Conservation (phyloP, 2,329 filamentous ascomycete species). For the Trichocomaceae sp. region DNA sequence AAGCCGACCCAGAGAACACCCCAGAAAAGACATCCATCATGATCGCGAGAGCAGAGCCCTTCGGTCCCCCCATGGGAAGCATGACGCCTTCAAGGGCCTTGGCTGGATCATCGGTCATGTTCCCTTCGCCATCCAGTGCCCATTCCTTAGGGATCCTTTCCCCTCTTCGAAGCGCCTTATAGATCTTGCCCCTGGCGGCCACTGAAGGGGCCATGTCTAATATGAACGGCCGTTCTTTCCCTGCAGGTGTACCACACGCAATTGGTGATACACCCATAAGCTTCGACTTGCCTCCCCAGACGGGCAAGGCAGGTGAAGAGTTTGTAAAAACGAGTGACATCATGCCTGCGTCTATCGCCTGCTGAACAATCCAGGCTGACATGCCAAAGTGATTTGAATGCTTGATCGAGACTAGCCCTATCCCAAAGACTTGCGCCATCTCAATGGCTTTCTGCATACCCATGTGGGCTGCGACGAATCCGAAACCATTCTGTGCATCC, state of each 20-base stretch:
- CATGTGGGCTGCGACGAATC: constrained; percentile 61
- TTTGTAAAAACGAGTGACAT: constrained; percentile 67
- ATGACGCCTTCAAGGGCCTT: constrained; percentile 69
- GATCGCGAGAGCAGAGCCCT: constrained; percentile 67
- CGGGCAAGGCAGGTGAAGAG: constrained; percentile 64
- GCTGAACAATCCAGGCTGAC: constrained; percentile 72
- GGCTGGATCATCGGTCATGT: constrained; percentile 63
- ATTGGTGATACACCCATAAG: constrained; percentile 69
- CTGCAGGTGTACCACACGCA: constrained; percentile 66
- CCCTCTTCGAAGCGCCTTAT: constrained; percentile 38
- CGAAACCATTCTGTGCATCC: constrained; percentile 65
- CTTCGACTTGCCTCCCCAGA: constrained; percentile 61
- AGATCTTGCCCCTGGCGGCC: constrained; percentile 42
- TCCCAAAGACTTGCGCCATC: constrained; percentile 58
- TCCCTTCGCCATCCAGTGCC: constrained; percentile 67
- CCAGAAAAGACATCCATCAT: constrained; percentile 91
- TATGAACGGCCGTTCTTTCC: constrained; percentile 52
- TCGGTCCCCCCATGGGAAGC: constrained; percentile 79
- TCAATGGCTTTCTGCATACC: constrained; percentile 63
- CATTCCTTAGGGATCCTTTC: constrained; percentile 50
- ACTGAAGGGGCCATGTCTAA: constrained; percentile 43
- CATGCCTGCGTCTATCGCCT: constrained; percentile 65
- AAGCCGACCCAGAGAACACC: constrained; percentile 66
- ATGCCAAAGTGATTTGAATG: constrained; percentile 81
- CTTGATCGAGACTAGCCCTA: constrained; percentile 69